Evolutionary conservation across 2,329 filamentous ascomycete species (phyloP).

Genomic region (Hypoxylon sp.): DNA sequence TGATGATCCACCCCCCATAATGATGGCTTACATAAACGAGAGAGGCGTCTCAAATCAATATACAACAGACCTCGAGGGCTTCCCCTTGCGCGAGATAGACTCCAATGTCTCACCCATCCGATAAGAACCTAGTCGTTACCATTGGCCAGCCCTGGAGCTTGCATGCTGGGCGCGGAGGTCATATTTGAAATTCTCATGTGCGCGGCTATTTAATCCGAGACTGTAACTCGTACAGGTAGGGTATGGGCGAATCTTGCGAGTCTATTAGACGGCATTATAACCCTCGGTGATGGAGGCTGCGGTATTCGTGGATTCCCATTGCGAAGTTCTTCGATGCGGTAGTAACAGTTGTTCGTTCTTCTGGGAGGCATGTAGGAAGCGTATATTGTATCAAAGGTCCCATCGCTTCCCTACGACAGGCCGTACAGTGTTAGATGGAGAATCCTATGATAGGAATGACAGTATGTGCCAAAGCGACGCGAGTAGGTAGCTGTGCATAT

Average conservation of each 20-base stretch:
- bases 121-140: constrained; percentile 4
- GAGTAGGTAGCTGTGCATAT: not conserved
- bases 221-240: not conserved
- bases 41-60: not conserved
- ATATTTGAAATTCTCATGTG: not conserved
- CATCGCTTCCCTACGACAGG: not conserved
- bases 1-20: not conserved
- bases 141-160: not conserved
- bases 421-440: not conserved
- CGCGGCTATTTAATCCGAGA: not conserved
- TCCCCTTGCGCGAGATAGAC: not conserved
- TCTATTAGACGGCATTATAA: not conserved
- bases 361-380: not conserved
- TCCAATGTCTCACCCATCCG: not conserved
- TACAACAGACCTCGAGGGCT: not conserved
- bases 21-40: not conserved
- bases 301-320: not conserved
- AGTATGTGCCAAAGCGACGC: not conserved
- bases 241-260: not conserved
- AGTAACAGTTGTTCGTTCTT: too few relatives aligned
- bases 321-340: not conserved
- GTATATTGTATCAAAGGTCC: not conserved
- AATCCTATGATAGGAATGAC: not conserved
- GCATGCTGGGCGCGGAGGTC: not conserved
- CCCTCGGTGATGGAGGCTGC: not conserved